Percentiles rank a stretch among this genome's conserved stretches.
Evolutionary conservation across 345 rosid genomes (phyloP).

Genomic region (Citrus australasica): DNA sequence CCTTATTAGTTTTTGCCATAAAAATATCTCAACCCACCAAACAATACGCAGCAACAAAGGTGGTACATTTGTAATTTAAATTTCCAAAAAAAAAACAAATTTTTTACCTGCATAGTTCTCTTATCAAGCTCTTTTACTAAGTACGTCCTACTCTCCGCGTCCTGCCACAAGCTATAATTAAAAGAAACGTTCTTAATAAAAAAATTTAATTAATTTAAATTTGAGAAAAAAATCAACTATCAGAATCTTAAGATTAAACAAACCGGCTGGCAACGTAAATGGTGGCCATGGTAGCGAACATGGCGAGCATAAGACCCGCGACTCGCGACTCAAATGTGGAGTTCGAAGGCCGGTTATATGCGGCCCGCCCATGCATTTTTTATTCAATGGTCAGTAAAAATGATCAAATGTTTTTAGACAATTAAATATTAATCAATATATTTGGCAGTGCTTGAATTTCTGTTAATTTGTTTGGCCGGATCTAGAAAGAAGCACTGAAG

Average conservation of each 20-base stretch:
- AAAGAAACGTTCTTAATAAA: neutral
- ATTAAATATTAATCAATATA: neutral
- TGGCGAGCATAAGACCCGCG: slow-evolving; percentile 24
- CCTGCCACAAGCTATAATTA: slow-evolving; percentile 45
- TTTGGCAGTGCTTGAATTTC: neutral
- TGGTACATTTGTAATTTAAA: neutral
- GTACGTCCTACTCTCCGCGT: slow-evolving; percentile 37
- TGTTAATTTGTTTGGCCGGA: neutral
- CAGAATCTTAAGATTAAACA: neutral
- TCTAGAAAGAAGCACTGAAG: neutral
- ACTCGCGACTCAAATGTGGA: slow-evolving; percentile 23
- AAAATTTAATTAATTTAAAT: neutral
- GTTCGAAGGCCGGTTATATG: slow-evolving; percentile 27
- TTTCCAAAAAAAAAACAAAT: too few species aligned
- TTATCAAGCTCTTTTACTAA: slow-evolving; percentile 38
- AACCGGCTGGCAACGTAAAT: slow-evolving; percentile 46
- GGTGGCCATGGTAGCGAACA: slow-evolving; percentile 41
- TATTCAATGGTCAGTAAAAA: neutral
- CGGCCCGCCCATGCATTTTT: slow-evolving; percentile 36
- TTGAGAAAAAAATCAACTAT: neutral
- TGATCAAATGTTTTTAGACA: neutral
- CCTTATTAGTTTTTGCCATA: neutral
- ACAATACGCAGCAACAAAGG: neutral
- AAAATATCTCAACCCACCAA: neutral
- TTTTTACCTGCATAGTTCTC: slow-evolving; percentile 35